Evolutionary conservation across 2,329 filamentous ascomycete species (phyloP), one percentile per base, ranked within the genome.

Genomic region (Curvularia sp.): DNA sequence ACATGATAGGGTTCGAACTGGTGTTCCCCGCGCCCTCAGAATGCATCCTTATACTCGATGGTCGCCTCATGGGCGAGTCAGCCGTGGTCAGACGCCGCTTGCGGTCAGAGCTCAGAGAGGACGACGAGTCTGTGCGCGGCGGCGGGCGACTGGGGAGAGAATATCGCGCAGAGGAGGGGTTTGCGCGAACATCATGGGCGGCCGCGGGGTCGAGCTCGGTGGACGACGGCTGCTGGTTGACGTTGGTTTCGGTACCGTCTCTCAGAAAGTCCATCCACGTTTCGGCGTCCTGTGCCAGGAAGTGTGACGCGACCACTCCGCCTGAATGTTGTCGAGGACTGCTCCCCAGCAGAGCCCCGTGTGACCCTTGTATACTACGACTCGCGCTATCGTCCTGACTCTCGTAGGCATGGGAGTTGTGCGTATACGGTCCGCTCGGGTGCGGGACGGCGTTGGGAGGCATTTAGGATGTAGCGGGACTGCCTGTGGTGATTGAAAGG

Each of bases 231-330:
- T 53, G 53, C 33, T 47, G 58, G 57, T 51, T 60, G 51, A 30
- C 50, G 35, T 46, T 49, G n/a, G 58, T 53, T 56, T 70, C 67
- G 53, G 47, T 62, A 42, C 66, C 67, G 44, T 64, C 53, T 13
- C 73, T 60, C 42, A 76, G 60, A 53, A 77, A 77, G 63, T 75
- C 74, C 39, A 71, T 63, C 75, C 75, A 77, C 38, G 75, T 75
- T 60, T 77, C 70, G 31, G 72, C 68, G 15, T 66, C 68, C 35
- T 71, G 71, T 1, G 69, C 65, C 10, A 69, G 63, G 50, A 69
- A 71, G 53, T 72, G 71, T 15, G 70, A 72, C 9, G 71, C 69
- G 7, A 71, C 65, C 13, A 66, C 65, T 4, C 70, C 70, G 53
- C 70, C 66, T 30, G 60, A 61, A 47, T 50, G 55, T 5, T 60